phyloP scores from a whole-genome alignment of 495 filamentous ascomycete species.

The Pseudomonodictys pantanalensis region DNA sequence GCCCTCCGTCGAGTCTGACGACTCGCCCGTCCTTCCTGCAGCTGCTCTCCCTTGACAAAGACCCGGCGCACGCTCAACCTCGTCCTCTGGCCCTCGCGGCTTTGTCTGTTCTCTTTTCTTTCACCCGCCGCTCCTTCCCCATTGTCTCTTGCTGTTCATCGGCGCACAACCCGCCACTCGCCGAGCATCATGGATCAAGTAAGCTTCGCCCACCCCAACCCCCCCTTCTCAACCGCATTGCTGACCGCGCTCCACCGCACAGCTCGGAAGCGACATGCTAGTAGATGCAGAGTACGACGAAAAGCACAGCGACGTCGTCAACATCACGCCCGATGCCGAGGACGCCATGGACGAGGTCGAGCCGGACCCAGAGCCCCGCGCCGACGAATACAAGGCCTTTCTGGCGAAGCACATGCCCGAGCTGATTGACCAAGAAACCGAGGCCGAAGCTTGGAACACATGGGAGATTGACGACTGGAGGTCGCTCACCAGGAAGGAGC shows the following conservation, averaged over 20 bases:
- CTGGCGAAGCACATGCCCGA: constrained; percentile 70
- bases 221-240: constrained; percentile 36
- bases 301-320: constrained; percentile 77
- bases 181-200: constrained; percentile 38
- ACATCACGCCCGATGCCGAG: constrained; percentile 70
- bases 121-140: background rate
- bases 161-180: background rate
- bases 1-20: no score
- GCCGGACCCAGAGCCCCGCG: constrained; percentile 51
- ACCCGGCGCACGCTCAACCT: no score
- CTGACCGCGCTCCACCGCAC: constrained; percentile 33
- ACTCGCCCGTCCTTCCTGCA: no score
- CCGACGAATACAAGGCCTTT: constrained; percentile 86
- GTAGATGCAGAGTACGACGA: constrained; percentile 61
- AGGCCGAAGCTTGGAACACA: constrained; percentile 66
- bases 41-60: no score
- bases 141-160: no score
- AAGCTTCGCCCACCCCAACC: constrained; percentile 38
- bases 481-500: constrained; percentile 67
- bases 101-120: background rate
- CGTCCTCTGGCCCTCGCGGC: no score
- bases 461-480: constrained; percentile 88
- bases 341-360: constrained; percentile 46
- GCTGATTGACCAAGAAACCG: constrained; percentile 69
- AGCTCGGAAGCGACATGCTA: constrained; percentile 53